Conservation (phyloP, 2,329 filamentous ascomycete genomes). For the Fusarium verticillioides region DNA sequence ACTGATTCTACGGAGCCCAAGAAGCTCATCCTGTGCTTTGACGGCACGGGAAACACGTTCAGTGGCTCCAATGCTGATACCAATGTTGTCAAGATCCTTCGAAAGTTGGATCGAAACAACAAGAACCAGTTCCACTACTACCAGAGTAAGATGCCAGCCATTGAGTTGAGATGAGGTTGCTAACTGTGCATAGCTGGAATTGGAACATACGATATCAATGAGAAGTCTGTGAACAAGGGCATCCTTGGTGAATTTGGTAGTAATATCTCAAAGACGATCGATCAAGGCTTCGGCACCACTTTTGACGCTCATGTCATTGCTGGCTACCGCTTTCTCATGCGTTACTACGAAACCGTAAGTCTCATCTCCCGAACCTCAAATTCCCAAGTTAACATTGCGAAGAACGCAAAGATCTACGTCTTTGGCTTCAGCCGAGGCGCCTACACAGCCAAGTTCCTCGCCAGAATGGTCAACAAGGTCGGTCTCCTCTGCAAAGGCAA, state of each 20-base stretch:
- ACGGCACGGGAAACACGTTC: slow-evolving; percentile 61
- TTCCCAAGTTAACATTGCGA: background rate
- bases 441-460: slow-evolving; percentile 64
- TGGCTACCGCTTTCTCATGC: slow-evolving; percentile 66
- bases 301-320: slow-evolving; percentile 64
- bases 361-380: fast-evolving
- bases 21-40: slow-evolving; percentile 61
- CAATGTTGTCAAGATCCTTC: slow-evolving; percentile 64
- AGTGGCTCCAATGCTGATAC: slow-evolving; percentile 60
- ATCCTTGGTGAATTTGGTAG: slow-evolving; percentile 49
- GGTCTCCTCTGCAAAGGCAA: slow-evolving; percentile 63
- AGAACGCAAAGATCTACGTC: slow-evolving; percentile 64
- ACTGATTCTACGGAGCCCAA: slow-evolving; percentile 41
- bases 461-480: slow-evolving; percentile 61
- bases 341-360: slow-evolving; percentile 58
- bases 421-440: slow-evolving; percentile 65
- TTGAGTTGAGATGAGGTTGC: background rate
- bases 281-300: slow-evolving; percentile 57
- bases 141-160: slow-evolving; percentile 50
- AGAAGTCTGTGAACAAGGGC: slow-evolving; percentile 54
- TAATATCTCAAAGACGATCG: slow-evolving; percentile 53
- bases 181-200: slow-evolving; percentile 54
- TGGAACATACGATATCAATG: slow-evolving; percentile 60
- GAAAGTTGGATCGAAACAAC: slow-evolving; percentile 57
- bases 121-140: slow-evolving; percentile 61